Base-by-base conservation (phyloP, 495 filamentous ascomycete genomes). In the Aspergillus coremiiformis region DNA sequence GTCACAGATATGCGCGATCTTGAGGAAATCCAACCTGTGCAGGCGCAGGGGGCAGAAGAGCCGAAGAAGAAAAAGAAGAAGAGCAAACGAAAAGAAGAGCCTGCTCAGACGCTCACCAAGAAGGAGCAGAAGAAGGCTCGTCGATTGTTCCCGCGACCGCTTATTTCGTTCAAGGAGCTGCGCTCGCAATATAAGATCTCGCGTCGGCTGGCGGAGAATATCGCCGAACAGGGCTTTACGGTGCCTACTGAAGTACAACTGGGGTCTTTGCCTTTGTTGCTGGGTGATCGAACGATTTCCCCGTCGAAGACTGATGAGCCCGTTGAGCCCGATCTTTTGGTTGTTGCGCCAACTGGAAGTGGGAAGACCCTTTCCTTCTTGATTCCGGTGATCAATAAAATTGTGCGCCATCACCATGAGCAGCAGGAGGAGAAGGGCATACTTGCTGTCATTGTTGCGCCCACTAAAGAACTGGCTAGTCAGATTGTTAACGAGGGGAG, bases 281-380 rank as follows among this genome's bases (percentile, higher is more conserved):
- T 96, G 33, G 74, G 71, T 5, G 63, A 67, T 39, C 51, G 53
- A 30, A 49, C 62, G 0, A 48, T 52, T 14, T 47, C 66, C 30
- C 50, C 58, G 24, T 51, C 55, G 15, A 21, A 56, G 11, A 44
- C 48, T 30, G 47, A 43, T 8, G 56, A 49, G 3, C 37, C 45
- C 27, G 20, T 30, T 26, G 71, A 77, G 39, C 71, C 87, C 2
- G 85, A 97, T 76, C 79, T 98, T 26, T 61, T 98, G 29, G 84
- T 85, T 3, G 84, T 96, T 29, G 93, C 93, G 12, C 94, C 94
- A 3, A 99, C 93, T 3, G 93, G 93, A 17, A 96, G 90, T 62
- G 93, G 93, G n/a, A 99, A 99, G 72, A 97, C 93, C 0, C 66
- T 97, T 49, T 86, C 89, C 3, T 99, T 96, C 60, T 66, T 97